These are phyloP conservation scores for Arbutus unedo DNA, from an alignment of 148 eudicot genomes.

Conservation along the genomic window DNA sequence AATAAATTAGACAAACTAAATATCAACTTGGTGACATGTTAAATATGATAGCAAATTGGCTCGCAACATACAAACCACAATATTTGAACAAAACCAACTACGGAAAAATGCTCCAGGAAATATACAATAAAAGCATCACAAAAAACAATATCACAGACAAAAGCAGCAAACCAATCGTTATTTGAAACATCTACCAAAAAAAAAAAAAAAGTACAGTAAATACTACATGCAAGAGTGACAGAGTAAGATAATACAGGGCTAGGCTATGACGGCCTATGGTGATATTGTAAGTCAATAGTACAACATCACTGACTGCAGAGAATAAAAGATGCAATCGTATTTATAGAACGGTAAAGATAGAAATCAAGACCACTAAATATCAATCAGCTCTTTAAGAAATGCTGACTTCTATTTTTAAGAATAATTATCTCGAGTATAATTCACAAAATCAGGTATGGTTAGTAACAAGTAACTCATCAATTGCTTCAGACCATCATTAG, in stretches of 20 bases:
- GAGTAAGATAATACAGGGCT: not conserved
- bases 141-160: not conserved
- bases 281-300: not conserved
- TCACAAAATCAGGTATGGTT: not conserved
- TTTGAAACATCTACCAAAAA: not conserved
- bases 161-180: not conserved
- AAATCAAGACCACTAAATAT: not conserved
- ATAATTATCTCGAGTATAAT: not conserved
- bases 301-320: not conserved
- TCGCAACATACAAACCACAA: conserved; percentile 4
- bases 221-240: not conserved
- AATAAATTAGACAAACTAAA: conserved; percentile 3
- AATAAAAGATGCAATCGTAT: not conserved
- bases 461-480: not conserved
- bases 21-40: conserved; percentile 3
- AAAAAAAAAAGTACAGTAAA: not conserved
- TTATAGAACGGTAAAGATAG: not conserved
- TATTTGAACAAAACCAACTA: not conserved
- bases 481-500: conserved; percentile 1
- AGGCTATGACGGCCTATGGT: not conserved
- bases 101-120: not conserved
- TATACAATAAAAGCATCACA: not conserved
- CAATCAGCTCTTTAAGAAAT: not conserved
- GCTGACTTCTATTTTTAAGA: not conserved
- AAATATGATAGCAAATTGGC: not conserved